Base-by-base conservation (phyloP, 495 filamentous ascomycete genomes). In the Penicillium coffeae region DNA sequence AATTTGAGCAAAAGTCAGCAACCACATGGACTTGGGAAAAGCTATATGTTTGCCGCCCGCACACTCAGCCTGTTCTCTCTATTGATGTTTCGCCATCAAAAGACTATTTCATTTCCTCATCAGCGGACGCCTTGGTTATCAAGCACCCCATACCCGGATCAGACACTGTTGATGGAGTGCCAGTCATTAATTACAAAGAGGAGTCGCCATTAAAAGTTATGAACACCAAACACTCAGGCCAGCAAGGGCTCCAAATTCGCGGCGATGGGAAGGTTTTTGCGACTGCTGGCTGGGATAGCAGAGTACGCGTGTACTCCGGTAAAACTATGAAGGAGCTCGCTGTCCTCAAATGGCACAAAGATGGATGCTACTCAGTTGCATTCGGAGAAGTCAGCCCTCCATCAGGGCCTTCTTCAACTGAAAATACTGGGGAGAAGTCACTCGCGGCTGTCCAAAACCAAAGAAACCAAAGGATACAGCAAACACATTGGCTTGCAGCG, bases 271-370 rank as follows among this genome's bases (percentile, higher is more conserved):
- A 79, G 60, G 73, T 96, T 6, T 89, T 96, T 58, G 89, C 87
- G 10, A 96, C 93, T 0, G 93, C 89, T 7, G 93, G 93, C 9
- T 98, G 93, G 93, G 93, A 98, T 65, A 77, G 82, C 0, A 79
- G 81, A 35, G 70, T 89, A 0, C 70, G 93, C 14, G 84, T 97
- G 7, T 98, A 96, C 62, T 86, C 85, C 1, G 63, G 78, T 10
- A 89, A 86, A 59, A 86, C 83, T 0, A 78, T 96, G 78, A 86
- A 84, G 56, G 92, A 97, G 68, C 58, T 98, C 2, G 93, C 93
- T 3, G 93, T 97, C 49, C 69, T 97, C 53, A 96, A 94, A 68
- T 97, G 94, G 93, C 92, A 96, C 64, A 82, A 84, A 51, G 87
- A 87, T 30, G 92, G 93, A 14, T 90, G 86, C 54, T 96, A 95